These are phyloP conservation scores for Cadophora malorum DNA, from an alignment of 2,329 filamentous ascomycete species.

Conservation along the genomic window DNA sequence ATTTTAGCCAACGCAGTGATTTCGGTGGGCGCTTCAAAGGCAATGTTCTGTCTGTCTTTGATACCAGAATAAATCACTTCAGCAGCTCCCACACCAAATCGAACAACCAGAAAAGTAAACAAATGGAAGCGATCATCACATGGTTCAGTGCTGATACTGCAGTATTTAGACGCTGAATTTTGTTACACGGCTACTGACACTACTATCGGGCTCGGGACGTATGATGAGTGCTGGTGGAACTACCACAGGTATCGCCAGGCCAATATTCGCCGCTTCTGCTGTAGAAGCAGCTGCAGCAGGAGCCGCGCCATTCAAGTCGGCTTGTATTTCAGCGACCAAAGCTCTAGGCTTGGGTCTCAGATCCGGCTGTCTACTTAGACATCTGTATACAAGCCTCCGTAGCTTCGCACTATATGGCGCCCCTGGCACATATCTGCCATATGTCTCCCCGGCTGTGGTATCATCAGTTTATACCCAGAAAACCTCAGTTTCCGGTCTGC, in stretches of 20 bases:
- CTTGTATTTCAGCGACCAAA: too few species aligned
- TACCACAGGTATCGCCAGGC: background rate
- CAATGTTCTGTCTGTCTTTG: background rate
- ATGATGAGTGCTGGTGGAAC: background rate
- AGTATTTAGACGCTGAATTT: background rate
- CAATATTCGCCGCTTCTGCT: background rate
- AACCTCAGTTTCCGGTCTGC: background rate
- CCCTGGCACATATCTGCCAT: too few species aligned
- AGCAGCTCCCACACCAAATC: too few species aligned
- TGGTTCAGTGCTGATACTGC: background rate
- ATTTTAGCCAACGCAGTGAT: background rate
- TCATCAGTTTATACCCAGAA: background rate
- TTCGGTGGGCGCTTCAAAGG: too few species aligned
- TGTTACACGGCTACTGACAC: background rate
- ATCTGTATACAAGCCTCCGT: too few species aligned
- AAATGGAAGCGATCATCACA: background rate
- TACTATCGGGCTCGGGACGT: background rate
- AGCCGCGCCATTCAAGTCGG: too few species aligned
- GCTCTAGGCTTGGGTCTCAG: too few species aligned
- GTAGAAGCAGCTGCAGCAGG: background rate
- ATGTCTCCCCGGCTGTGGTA: too few species aligned
- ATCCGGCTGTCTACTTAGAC: too few species aligned
- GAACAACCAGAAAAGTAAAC: background rate
- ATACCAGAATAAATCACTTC: background rate
- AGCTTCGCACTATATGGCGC: too few species aligned